Evolutionary conservation across 108 stramenopile species (phyloP).

Genomic region (Cafeteria roenbergensis): DNA sequence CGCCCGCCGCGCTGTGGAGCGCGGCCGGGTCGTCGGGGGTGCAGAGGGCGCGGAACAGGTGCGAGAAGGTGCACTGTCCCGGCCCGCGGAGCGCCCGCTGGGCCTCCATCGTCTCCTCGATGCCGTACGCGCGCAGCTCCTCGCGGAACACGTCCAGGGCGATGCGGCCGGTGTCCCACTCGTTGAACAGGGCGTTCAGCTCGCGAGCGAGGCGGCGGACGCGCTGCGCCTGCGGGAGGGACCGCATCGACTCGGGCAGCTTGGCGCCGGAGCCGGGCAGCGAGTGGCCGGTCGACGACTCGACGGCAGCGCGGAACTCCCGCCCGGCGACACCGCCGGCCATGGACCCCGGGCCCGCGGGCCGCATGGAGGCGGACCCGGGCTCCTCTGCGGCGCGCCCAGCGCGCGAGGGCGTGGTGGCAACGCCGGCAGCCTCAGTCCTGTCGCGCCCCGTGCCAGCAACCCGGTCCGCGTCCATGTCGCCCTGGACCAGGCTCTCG

Average conservation of each 20-base stretch:
- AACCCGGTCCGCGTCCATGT: no score
- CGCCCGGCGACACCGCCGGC: no score
- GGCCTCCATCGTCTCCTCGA: conserved; percentile 6
- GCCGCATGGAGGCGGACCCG: no score
- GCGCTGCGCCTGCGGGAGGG: not conserved
- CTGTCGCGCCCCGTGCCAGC: no score
- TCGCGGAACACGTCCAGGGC: conserved; percentile 4
- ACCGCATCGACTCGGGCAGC: not conserved
- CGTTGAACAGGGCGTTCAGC: not conserved
- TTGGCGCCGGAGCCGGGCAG: not conserved
- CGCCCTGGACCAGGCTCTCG: no score
- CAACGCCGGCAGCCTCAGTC: no score
- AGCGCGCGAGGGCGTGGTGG: no score
- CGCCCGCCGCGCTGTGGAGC: not conserved
- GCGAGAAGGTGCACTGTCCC: not conserved
- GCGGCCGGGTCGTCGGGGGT: not conserved
- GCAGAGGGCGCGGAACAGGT: conserved; percentile 1
- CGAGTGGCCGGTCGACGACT: not conserved
- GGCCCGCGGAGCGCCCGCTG: not conserved
- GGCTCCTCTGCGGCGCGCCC: no score
- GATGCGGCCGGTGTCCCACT: not conserved
- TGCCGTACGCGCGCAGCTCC: not conserved
- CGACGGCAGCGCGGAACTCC: not conserved
- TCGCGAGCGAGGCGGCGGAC: conserved; percentile 3
- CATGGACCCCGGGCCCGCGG: no score